Base-by-base conservation (phyloP, 2,329 filamentous ascomycete species). In the Scortechinia acanthostroma region DNA sequence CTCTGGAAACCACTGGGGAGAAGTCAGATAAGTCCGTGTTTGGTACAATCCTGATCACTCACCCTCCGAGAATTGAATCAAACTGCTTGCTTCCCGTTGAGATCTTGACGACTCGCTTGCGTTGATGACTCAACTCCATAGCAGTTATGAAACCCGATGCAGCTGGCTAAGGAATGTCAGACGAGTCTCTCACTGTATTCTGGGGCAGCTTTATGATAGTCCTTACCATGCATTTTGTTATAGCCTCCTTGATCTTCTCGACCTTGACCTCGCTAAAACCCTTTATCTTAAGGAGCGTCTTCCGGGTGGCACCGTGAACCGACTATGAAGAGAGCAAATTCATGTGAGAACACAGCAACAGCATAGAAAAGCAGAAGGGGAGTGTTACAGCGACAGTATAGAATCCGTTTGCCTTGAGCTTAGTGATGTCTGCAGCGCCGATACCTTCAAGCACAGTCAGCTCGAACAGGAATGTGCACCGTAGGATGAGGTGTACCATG, bases 1-100 rank as follows among this genome's bases (percentile, higher is more conserved):
- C 79, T 85, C 58, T 84, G 78, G 52, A 86, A 85, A 20, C 81
- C 81, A 49, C 77, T 81, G 45, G 30, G 35, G n/a, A 28, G 23
- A 40, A 19, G 22, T 37, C 14, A 13, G n/a, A 14, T 14, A 25
- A 22, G 23, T 3, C 37, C 53, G 33, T 23, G 10, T n/a, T 16
- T n/a, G n/a, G n/a, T n/a, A 13, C 28, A 22, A 13, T 17, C 23
- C 15, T 22, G 2, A 48, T 22, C 5, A 49, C 56, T 53, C 51
- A 77, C 77, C 82, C 82, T 51, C 76, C 76, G 3, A 86, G 69
- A 47, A 83, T 79, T 15, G 72, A 61, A 57, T 86, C 80, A 47
- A 84, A 77, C 54, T 80, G 76, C 60, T 83, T 83, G 60, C 80
- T 85, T n/a, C 82, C 80, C 16, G 82, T 86, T 20, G 78, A 82